Evolutionary conservation across 805 yeast species (phyloP), one percentile per base, ranked within the genome.

Genomic region (Candida montana): DNA sequence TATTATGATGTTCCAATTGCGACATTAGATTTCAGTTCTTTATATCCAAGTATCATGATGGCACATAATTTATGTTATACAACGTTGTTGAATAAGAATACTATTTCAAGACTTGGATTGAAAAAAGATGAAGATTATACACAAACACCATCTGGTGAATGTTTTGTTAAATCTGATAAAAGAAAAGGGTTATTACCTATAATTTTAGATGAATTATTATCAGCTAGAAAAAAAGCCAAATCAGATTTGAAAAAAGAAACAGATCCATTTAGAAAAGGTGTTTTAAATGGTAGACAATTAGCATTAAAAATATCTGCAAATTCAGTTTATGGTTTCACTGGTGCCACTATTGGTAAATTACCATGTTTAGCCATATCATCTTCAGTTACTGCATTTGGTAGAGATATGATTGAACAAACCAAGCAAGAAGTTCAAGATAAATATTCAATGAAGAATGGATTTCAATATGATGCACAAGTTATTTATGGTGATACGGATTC

Each of bases 401-500:
- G 99, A 70, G 83, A 77, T 39, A 93, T 93, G 99, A 93, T 93
- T 67, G 96, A 91, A 64, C 71, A 77, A 52, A 93, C 99, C 0
- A 93, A 91, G 54, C 70, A 73, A 36, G 87, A 83, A 47, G 98
- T 93, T 3, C 90, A 89, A 62, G 78, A 79, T 31, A 74, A 77
- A 42, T 93, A 89, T 57, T 74, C 79, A 10, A 81, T 79, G n/a
- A 77, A 75, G 42, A 88, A 91, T 61, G 98, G 98, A 1, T 83
- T 71, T 54, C 72, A 75, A n/a, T 80, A 73, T 57, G 95, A 93
- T 65, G 81, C 98, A 0, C 76, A 83, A 51, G 99, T 93, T 47
- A 83, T 93, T 31, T 93, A 93, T 59, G 99, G 99, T 71, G 99
- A 93, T 64, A 93, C 99, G 0, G 99, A 93, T 74, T 95, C 99